Evolutionary conservation across 1,139 yeast genomes (phyloP).

Genomic region (Candida labiduridarum): DNA sequence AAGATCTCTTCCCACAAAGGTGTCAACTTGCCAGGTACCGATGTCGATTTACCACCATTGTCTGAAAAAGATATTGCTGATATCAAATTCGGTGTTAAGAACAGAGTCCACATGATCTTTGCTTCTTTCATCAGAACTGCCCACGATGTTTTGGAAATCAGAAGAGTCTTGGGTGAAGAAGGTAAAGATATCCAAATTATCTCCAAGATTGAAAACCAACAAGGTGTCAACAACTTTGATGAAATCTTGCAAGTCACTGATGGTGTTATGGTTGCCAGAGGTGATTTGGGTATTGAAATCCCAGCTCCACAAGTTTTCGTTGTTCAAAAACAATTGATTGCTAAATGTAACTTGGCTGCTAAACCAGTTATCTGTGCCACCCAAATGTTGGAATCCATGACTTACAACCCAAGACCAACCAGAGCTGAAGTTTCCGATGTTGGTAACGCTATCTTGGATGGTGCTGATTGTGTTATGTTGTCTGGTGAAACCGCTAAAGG

Average conservation of each 20-base stretch:
- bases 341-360: constrained; percentile 98
- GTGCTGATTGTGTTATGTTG: constrained; percentile 99
- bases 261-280: constrained; percentile 99
- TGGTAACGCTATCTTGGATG: constrained; percentile 98
- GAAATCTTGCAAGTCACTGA: constrained; percentile 92
- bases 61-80: constrained; percentile 95
- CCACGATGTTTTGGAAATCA: constrained; percentile 83
- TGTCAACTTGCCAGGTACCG: constrained; percentile 98
- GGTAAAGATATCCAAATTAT: constrained; percentile 96
- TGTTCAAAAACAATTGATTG: constrained; percentile 98
- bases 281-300: constrained; percentile 99
- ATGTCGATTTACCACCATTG: constrained; percentile 97
- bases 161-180: constrained; percentile 94
- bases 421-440: constrained; percentile 99
- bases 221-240: constrained; percentile 99
- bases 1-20: constrained; percentile 97
- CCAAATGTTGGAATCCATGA: constrained; percentile 99
- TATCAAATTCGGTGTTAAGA: constrained; percentile 91
- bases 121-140: constrained; percentile 98
- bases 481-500: constrained; percentile 99
- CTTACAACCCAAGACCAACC: constrained; percentile 99
- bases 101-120: constrained; percentile 96
- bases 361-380: constrained; percentile 99
- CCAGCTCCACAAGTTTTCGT: constrained; percentile 99
- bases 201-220: constrained; percentile 98